These are phyloP conservation scores for Globisporangium spinosum DNA, from an alignment of 352 stramenopile genomes.

Conservation along the genomic window DNA sequence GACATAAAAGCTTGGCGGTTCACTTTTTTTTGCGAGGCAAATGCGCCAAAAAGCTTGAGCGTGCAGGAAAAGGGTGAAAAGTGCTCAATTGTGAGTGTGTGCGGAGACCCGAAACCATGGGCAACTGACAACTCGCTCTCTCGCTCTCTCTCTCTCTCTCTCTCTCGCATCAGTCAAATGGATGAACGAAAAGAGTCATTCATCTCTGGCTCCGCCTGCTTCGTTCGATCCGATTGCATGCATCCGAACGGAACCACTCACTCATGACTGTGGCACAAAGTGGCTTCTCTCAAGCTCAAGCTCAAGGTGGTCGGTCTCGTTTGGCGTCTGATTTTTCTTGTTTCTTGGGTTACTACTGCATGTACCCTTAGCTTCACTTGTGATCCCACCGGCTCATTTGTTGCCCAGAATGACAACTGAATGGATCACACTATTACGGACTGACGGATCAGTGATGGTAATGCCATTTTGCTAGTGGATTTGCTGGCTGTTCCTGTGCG, in stretches of 20 bases:
- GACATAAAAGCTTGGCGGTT: background rate
- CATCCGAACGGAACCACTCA: background rate
- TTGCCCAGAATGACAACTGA: no score
- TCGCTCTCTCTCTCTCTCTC: background rate
- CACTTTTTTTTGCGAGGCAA: conserved; percentile 11
- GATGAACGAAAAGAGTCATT: background rate
- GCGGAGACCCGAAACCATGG: no score
- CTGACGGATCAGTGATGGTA: no score
- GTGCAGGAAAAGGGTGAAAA: background rate
- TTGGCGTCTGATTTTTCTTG: background rate
- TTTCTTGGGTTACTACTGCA: background rate
- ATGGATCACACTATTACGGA: no score
- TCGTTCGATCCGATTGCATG: background rate
- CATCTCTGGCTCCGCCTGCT: no score
- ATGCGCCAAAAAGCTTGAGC: background rate
- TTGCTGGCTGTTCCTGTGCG: background rate
- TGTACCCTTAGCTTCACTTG: background rate
- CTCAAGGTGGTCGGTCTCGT: no score
- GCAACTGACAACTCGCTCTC: background rate
- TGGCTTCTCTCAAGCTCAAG: no score
- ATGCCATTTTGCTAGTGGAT: no score
- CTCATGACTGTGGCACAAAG: no score
- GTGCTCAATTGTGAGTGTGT: no score
- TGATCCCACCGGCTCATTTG: no score
- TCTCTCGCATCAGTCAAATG: background rate